Evolutionary conservation across 768 basidiomycete genomes (phyloP), one percentile per base, ranked within the genome.

Genomic region (Russula emetica): DNA sequence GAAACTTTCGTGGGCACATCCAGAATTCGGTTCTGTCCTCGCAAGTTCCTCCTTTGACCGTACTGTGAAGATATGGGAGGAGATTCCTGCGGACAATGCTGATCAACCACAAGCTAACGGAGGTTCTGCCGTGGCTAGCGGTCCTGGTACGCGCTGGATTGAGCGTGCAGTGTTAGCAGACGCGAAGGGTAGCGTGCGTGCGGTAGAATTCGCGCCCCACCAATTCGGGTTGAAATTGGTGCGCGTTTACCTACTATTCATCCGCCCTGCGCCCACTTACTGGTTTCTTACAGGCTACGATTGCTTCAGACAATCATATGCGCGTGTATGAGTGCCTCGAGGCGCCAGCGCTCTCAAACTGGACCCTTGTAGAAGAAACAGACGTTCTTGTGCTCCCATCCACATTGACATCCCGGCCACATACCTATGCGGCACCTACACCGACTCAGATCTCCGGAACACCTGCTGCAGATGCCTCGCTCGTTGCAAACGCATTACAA

Each of bases 51-150:
- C 90, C 2, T 94, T 94, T 70, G 96, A 98, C 75, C 83, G 95
- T 28, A 90, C 90, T 0, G 90, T 94, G 60, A 92, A 95, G 74
- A 83, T 99, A 18, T 98, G 94, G 94, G 92, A 95, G 72, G 84
- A 90, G 74, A 77, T 76, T 0, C 67, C 72, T 13, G 72, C 74
- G 52, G 63, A 71, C 22, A 71, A 69, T 30, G 52, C 66, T 16
- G 74, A 74, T 38, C 70, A 66, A 47, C 57, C 69, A 36, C 70
- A 74, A 55, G 45, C 70, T 36, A 74, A 72, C 63, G 74, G 73
- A 16, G 59, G 68, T 13, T 64, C 64, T 5, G 63, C 28, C n/a
- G 47, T 61, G 11, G 26, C 66, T 2, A 58, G 62, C 36, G 63
- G 69, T 5, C 67, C 69, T 49, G 67, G 64, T 50, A 52, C 73